Evolutionary conservation across 768 basidiomycete species (phyloP).

Genomic region (Termitomyces sp.): DNA sequence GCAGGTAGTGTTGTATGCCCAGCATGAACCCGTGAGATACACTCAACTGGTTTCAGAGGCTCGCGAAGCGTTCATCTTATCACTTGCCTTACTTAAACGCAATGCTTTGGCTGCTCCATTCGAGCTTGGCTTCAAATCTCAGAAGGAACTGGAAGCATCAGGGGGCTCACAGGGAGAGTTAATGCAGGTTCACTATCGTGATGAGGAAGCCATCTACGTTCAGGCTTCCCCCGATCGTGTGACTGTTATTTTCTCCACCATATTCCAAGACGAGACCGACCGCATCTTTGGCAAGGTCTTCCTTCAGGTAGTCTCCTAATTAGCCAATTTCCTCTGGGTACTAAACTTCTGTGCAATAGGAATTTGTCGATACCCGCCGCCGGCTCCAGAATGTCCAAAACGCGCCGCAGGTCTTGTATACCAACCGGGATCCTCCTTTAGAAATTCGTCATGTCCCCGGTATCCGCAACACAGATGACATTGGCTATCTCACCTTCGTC

Average conservation of each 20-base stretch:
- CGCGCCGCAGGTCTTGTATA: conserved; percentile 95
- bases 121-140: conserved; percentile 77
- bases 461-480: conserved; percentile 77
- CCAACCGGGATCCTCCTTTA: conserved; percentile 92
- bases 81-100: conserved; percentile 82
- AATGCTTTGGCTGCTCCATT: conserved; percentile 95
- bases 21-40: conserved; percentile 3
- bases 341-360: conserved; percentile 37
- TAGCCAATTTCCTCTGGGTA: neutral
- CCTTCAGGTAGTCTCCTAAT: conserved; percentile 63
- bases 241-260: conserved; percentile 94
- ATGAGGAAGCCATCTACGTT: conserved; percentile 95
- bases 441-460: conserved; percentile 88
- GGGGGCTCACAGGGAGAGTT: conserved; percentile 68
- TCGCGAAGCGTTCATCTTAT: conserved; percentile 73
- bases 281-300: conserved; percentile 98
- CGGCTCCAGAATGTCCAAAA: conserved; percentile 89
- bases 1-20: conserved; percentile 47
- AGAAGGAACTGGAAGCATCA: conserved; percentile 77
- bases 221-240: conserved; percentile 93
- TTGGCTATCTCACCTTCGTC: conserved; percentile 97
- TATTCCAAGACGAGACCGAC: conserved; percentile 97
- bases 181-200: conserved; percentile 92
- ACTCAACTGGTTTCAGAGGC: conserved; percentile 45
- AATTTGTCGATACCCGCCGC: conserved; percentile 98